phyloP scores from a whole-genome alignment of 306 rosid species.

The Aeschynomene evenia region DNA sequence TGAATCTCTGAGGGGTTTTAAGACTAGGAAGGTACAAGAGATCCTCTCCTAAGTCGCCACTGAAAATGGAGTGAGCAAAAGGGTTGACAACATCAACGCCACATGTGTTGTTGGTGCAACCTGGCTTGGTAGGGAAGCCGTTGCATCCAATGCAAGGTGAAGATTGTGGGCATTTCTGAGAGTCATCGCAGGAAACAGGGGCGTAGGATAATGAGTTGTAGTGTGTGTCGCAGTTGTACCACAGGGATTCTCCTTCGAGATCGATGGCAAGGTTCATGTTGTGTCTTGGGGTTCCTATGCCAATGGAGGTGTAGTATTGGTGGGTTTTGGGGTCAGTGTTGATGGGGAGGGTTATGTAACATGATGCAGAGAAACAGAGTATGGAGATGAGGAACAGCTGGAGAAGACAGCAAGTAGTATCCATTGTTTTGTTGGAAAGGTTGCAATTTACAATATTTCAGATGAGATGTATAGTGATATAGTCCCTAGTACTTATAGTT shows the following conservation, averaged over 20 bases:
- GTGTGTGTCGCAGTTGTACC: conserved; percentile 1
- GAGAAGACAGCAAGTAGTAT: neutral
- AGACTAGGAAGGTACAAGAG: neutral
- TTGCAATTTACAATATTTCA: too few species aligned
- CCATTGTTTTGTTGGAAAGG: neutral
- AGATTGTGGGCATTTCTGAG: neutral
- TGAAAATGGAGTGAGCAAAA: neutral
- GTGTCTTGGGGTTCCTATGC: conserved; percentile 25
- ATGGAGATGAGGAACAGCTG: neutral
- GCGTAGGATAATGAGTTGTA: conserved; percentile 17
- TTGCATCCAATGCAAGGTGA: neutral
- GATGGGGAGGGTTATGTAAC: conserved; percentile 15
- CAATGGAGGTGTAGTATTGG: conserved; percentile 15
- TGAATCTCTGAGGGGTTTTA: neutral
- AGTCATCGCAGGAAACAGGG: neutral
- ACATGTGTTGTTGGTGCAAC: conserved; percentile 8
- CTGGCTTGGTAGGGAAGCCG: neutral
- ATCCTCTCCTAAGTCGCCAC: conserved; percentile 16
- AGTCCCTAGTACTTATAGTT: too few species aligned
- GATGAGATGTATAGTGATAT: too few species aligned
- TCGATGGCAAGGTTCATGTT: neutral
- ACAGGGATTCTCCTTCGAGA: neutral
- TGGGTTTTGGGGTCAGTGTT: neutral
- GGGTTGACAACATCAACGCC: neutral
- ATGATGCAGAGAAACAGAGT: neutral